A percentile compares a stretch with the other conserved stretches of the same genome.
phyloP scores from a whole-genome alignment of 2,329 filamentous ascomycete species.

The Cryphonectria parasitica region DNA sequence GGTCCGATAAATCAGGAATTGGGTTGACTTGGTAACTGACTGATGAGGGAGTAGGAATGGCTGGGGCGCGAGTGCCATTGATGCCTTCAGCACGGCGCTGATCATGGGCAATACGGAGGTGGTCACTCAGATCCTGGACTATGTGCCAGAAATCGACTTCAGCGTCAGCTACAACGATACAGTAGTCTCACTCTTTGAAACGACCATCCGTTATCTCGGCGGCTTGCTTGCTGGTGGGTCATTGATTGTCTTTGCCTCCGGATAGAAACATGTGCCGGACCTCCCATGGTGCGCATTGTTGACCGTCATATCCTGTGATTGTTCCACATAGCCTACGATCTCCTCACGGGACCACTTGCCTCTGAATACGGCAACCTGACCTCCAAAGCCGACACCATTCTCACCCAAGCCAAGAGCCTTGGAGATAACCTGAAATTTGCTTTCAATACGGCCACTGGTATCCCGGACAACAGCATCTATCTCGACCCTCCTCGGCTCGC shows the following conservation, averaged over 20 bases:
- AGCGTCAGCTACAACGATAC: slow-evolving; percentile 41
- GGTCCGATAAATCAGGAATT: background rate
- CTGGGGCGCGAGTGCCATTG: slow-evolving; percentile 83
- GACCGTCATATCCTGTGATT: slow-evolving; percentile 4
- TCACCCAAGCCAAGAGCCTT: slow-evolving; percentile 69
- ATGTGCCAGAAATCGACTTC: slow-evolving; percentile 74
- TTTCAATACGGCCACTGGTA: slow-evolving; percentile 75
- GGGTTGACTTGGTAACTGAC: background rate
- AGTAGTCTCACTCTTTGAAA: slow-evolving; percentile 81
- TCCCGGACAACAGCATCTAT: slow-evolving; percentile 72
- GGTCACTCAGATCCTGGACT: slow-evolving; percentile 71
- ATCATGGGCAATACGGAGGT: slow-evolving; percentile 73
- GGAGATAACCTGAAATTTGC: slow-evolving; percentile 76
- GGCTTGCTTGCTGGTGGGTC: slow-evolving; percentile 72
- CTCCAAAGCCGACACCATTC: slow-evolving; percentile 59
- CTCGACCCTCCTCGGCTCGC: slow-evolving; percentile 58
- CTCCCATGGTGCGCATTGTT: background rate
- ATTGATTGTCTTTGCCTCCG: too few species aligned
- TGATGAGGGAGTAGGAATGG: slow-evolving; percentile 63
- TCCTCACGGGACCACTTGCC: slow-evolving; percentile 68
- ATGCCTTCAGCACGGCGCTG: slow-evolving; percentile 78
- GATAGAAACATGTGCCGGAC: background rate
- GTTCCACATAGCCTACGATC: slow-evolving; percentile 63
- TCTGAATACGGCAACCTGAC: slow-evolving; percentile 49
- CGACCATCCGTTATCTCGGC: slow-evolving; percentile 84